Conservation (phyloP, 2,329 filamentous ascomycete species). For the Neofusicoccum cordaticola region DNA sequence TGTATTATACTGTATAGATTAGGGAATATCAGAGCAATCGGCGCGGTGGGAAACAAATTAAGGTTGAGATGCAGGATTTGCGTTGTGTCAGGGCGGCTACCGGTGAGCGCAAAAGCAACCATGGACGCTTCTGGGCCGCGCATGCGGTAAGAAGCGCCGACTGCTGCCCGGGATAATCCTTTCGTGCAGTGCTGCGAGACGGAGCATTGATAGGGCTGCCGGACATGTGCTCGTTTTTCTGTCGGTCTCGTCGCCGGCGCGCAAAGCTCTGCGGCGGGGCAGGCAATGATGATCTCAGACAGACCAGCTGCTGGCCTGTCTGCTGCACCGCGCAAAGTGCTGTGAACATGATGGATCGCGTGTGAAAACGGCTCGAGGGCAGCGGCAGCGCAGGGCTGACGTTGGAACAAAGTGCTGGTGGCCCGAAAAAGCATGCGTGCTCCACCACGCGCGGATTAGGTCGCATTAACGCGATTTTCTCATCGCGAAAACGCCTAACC, state of each 20-base stretch:
- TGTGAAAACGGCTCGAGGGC: background rate
- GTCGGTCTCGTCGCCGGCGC: background rate
- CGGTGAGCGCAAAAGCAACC: background rate
- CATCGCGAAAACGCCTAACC: background rate
- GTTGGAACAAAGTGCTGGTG: conserved; percentile 9
- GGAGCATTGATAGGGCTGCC: background rate
- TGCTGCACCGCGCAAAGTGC: no score
- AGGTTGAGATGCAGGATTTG: background rate
- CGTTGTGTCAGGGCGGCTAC: background rate
- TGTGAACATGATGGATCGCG: background rate
- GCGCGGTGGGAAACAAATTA: background rate
- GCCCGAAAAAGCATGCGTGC: conserved; percentile 6
- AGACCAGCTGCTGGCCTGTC: background rate
- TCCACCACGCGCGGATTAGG: conserved; percentile 4
- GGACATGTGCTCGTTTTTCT: background rate
- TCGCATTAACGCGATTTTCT: conserved; percentile 12
- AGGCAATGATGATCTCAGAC: no score
- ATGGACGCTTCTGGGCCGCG: background rate
- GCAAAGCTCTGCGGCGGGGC: background rate
- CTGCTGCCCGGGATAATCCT: background rate
- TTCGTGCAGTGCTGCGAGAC: no score
- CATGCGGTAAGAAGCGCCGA: background rate
- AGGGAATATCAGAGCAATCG: background rate
- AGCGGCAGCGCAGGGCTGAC: background rate
- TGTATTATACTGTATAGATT: conserved; percentile 8